These are phyloP conservation scores for Hypoxylon perforatum DNA, from an alignment of 495 filamentous ascomycete species.

Conservation along the genomic window DNA sequence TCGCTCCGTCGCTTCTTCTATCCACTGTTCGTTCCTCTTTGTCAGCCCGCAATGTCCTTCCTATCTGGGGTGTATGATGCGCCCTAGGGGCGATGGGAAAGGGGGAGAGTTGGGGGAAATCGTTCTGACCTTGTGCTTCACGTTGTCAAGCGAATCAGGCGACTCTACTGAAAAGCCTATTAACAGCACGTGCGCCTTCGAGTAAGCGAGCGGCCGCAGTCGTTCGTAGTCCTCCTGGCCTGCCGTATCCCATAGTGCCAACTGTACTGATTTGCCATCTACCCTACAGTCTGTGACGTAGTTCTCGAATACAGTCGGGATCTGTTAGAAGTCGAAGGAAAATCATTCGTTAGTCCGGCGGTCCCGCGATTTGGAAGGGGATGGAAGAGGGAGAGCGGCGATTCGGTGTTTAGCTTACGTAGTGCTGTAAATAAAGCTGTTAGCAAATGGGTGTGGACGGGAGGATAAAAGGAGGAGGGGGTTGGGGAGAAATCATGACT, in stretches of 20 bases:
- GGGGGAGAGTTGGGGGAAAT: conserved; percentile 7
- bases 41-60: conserved; percentile 14
- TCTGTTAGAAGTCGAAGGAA: conserved; percentile 64
- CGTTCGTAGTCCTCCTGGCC: conserved; percentile 99
- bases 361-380: too few relatives aligned
- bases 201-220: conserved; percentile 93
- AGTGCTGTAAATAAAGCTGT: conserved; percentile 64
- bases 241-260: conserved; percentile 99
- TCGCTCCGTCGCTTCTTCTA: conserved; percentile 93
- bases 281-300: conserved; percentile 99
- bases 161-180: conserved; percentile 97
- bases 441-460: conserved; percentile 19
- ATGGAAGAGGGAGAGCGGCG: too few relatives aligned
- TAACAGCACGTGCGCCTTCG: conserved; percentile 96
- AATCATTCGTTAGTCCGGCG: neutral
- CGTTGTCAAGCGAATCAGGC: conserved; percentile 96
- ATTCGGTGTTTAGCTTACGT: conserved; percentile 65
- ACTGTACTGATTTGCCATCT: conserved; percentile 96
- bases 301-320: conserved; percentile 99
- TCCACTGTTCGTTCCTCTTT: conserved; percentile 74
- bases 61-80: neutral
- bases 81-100: neutral
- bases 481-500: conserved; percentile 50
- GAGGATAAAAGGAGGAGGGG: conserved; percentile 4
- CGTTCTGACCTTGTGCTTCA: conserved; percentile 89